phyloP scores from a whole-genome alignment of 225 moss, liverwort and hornwort species.

The Antitrichia curtipendula region DNA sequence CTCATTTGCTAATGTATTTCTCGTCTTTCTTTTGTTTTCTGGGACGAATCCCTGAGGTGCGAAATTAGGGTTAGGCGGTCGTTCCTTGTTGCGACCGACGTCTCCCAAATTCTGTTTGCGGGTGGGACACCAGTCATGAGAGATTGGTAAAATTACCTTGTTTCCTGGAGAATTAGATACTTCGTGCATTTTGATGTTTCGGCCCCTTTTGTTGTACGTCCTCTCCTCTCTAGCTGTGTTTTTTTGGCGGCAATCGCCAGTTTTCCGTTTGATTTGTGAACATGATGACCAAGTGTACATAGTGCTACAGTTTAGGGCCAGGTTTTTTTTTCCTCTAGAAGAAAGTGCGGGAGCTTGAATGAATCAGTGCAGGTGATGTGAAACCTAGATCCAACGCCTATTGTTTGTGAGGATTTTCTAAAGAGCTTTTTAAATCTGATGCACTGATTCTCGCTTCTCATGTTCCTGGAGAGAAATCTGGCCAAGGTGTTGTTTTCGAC shows the following conservation, averaged over 20 bases:
- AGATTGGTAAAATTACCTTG: background rate
- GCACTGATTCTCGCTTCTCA: background rate
- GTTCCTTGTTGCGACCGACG: background rate
- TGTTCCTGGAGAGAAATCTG: background rate
- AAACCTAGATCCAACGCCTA: constrained; percentile 14
- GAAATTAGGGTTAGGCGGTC: too few species aligned
- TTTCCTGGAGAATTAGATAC: background rate
- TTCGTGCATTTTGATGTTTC: background rate
- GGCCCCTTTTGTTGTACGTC: background rate
- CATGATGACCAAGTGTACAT: background rate
- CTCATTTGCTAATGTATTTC: too few species aligned
- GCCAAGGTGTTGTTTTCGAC: background rate
- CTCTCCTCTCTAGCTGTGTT: background rate
- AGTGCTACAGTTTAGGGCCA: background rate
- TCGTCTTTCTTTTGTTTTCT: too few species aligned
- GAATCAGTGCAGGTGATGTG: background rate
- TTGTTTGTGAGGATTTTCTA: background rate
- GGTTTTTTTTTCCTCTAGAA: background rate
- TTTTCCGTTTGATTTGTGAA: background rate
- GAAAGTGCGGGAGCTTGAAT: too few species aligned
- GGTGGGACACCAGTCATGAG: background rate
- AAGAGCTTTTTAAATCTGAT: constrained; percentile 25
- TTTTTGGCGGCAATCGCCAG: background rate
- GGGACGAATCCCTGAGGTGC: too few species aligned
- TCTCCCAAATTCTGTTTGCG: too few species aligned